Evolutionary conservation across 768 basidiomycete genomes (phyloP).

Genomic region (Leccinellum rugosiceps): DNA sequence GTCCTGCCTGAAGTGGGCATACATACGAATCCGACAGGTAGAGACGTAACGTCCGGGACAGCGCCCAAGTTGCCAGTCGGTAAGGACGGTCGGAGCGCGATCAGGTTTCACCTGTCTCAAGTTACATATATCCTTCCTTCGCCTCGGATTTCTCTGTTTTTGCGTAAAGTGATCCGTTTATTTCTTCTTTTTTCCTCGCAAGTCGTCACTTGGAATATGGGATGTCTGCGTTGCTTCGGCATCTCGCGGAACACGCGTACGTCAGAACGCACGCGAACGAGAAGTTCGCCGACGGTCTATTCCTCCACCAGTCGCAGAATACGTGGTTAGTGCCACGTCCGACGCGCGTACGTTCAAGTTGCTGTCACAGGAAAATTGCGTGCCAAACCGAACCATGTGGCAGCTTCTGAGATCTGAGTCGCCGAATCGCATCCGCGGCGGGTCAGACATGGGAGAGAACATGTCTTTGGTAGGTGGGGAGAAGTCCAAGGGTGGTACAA

Average conservation of each 20-base stretch:
- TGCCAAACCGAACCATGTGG: background rate
- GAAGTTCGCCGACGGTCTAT: background rate
- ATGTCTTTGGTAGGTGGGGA: background rate
- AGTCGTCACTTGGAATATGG: background rate
- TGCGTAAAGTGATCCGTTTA: background rate
- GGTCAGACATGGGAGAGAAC: constrained; percentile 3
- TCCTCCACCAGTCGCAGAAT: background rate
- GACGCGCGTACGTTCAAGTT: background rate
- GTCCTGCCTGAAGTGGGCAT: background rate
- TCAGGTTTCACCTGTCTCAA: constrained; percentile 4
- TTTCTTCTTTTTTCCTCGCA: background rate
- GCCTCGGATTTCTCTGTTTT: background rate
- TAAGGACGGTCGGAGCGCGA: background rate
- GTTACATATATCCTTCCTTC: background rate
- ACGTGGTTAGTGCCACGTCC: background rate
- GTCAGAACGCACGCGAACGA: background rate
- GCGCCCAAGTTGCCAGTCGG: background rate
- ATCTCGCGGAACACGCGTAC: background rate
- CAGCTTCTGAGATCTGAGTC: constrained; percentile 4
- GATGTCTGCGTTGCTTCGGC: background rate
- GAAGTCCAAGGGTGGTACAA: background rate
- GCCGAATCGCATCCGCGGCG: background rate
- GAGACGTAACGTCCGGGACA: background rate
- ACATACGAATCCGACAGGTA: background rate
- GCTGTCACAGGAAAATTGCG: background rate